Evolutionary conservation across 768 basidiomycete species (phyloP), one percentile per base, ranked within the genome.

Genomic region (Lentinula sp.): DNA sequence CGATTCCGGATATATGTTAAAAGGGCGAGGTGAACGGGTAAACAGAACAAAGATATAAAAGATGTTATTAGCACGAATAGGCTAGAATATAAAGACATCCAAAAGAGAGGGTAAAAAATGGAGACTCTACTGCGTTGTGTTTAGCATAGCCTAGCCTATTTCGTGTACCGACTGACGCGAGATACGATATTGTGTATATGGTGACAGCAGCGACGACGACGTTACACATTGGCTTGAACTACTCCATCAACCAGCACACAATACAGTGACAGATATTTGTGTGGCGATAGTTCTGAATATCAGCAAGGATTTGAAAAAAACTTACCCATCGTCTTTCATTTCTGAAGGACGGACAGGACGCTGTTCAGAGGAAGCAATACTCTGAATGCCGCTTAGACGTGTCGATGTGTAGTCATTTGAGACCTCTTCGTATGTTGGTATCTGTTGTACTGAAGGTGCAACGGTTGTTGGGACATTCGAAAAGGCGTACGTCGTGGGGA

Each of bases 281-380:
- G 33, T 9, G 28, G 4, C 42, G 16, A 46, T 43, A 12, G 2
- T 42, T 23, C 43, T 20, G 46, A 10, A 59, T 2, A 58, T 46
- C 37, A 49, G 57, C 36, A 5, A 49, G 41, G 37, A 49, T 35
- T 8, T 48, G 15, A 4, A 13, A 48, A 36, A 50, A 50, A 59
- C 48, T 59, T 84, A 98, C 95, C 95, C 95, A 91, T 96, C 95
- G 67, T 97, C 95, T 73, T 94, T 93, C 92, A 93, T 94, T 73
- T 97, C 94, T 15, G 88, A 89, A 16, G 91, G 91, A 42, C 91
- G 81, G 16, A 94, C 77, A 36, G 83, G 85, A 51, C 91, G 82
- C 71, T 89, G 85, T 23, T 79, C 78, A 56, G 50, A 51, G 9
- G 74, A 73, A 32, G 77, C 72, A 35, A 75, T 72, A 70, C 66